Evolutionary conservation across 371 early-diverging fungal species (phyloP), one percentile per base, ranked within the genome.

Genomic region (Rhizopus stolonifer): DNA sequence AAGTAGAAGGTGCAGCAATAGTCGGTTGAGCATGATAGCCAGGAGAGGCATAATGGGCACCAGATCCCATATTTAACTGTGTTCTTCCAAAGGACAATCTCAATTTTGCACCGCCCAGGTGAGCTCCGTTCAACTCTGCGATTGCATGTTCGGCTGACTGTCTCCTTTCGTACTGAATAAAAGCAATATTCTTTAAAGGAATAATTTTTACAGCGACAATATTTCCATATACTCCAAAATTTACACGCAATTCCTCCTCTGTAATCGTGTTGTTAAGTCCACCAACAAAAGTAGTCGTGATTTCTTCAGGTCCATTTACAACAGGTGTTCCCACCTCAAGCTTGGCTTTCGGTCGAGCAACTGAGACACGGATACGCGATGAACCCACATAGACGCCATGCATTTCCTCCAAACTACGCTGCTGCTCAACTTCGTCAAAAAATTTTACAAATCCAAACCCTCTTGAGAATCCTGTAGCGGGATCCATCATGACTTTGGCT

Each of bases 401-500:
- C 92, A 93, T 91, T 52, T 93, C 91, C 3, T 74, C 67, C 44
- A 92, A 71, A 0, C 92, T 85, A n/a, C 86, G 74, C 40, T 81
- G 78, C 42, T 88, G 88, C 50, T 92, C 92, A 8, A 64, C 51
- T 50, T 88, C 86, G 49, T 86, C 84, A 19, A 65, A 76, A 61
- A 92, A 91, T 8, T 91, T 83, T 23, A 93, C 89, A 74, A 92
- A 93, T 4, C 92, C 94, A 70, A 89, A 92, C 11, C 90, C 89
- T 43, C 87, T 59, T 15, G 89, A 87, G 58, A 82, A 59, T 7
- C 89, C 88, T 7, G 90, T 90, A 34, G 69, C 61, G 7, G 87
- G 80, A 65, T 93, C 91, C 0, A 86, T 81, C 65, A 93, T 88
- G 26, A 93, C 88, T 64, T 92, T 91, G 21, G 90, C 92, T 15